Percentiles rank a stretch among this genome's conserved stretches.
Evolutionary conservation across 129 eudicot species (phyloP).

Genomic region (Artemisia argyi): DNA sequence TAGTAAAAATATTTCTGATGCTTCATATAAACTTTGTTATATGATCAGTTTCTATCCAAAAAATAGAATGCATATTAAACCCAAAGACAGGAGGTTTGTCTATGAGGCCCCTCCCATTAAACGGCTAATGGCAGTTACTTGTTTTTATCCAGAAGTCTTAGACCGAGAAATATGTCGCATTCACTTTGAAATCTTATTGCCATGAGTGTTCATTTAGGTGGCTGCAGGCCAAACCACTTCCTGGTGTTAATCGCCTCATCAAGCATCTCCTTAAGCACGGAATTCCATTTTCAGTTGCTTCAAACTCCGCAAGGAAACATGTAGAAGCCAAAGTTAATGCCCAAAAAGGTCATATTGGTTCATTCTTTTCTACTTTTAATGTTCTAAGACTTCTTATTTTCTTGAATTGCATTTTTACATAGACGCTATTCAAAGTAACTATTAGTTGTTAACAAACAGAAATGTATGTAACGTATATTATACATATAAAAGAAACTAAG

Average conservation of each 20-base stretch:
- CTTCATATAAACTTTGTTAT: too few relatives aligned
- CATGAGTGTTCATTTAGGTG: slow-evolving; percentile 50
- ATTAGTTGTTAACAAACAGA: not conserved
- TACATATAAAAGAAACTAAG: not conserved
- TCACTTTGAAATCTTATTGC: not conserved
- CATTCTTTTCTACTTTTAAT: not conserved
- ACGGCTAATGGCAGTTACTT: too few relatives aligned
- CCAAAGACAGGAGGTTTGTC: too few relatives aligned
- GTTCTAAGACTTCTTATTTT: not conserved
- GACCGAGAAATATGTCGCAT: not conserved
- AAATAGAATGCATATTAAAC: too few relatives aligned
- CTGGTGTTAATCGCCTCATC: slow-evolving; percentile 87
- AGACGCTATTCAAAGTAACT: not conserved
- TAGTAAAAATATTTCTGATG: too few relatives aligned
- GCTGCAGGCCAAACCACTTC: slow-evolving; percentile 72
- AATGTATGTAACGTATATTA: not conserved
- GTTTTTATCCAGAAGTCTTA: too few relatives aligned
- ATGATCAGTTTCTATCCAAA: too few relatives aligned
- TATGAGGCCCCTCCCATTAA: too few relatives aligned
- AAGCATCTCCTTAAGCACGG: slow-evolving; percentile 65
- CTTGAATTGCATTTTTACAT: not conserved
- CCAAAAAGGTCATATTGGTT: slow-evolving; percentile 53
- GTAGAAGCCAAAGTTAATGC: slow-evolving; percentile 58
- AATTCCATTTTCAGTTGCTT: slow-evolving; percentile 78
- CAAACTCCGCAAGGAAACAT: slow-evolving; percentile 60